Base-by-base conservation (phyloP, 208 protist genomes). In the Lotmaria passim region DNA sequence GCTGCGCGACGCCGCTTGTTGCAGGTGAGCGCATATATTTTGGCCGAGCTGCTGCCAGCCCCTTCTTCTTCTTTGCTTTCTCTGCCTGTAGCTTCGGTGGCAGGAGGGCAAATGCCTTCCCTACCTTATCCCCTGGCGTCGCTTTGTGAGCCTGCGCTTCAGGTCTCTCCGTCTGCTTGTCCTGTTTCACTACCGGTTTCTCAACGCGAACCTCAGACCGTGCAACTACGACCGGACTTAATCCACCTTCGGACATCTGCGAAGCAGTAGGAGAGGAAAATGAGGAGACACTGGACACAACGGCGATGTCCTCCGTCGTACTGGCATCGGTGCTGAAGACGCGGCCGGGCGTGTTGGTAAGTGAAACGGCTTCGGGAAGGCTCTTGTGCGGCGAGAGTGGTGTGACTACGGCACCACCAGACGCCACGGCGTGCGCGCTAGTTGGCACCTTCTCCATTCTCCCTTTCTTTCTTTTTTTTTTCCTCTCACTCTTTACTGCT, bases 291-390 rank as follows among this genome's bases (percentile, higher is more conserved):
- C 23, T 41, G 10, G 14, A 17, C 6, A 38, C 17, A 17, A 34
- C 41, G 14, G 2, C 59, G 4, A 39, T 30, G 28, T 38, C 28
- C 28, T 65, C 69, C 31, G 59, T 44, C 0, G 33, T 23, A 26
- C 64, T 78, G 10, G 21, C 72, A 4, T 66, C 72, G 23, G 2
- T 30, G n/a, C 33, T 43, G 10, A 59, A 59, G 26, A 61, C 33
- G 5, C 36, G 41, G 24, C 43, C 33, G 0, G 64, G 64, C 0
- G 60, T 79, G 48, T 47, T 53, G 36, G 19, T 34, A 31, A 79
- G 67, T 15, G 73, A 79, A 8, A 79, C 69, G 23, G 73, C 58
- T n/a, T 79, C 73, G 1, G 73, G 73, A 1, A 79, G 66, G 31
- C 24, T 57, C 19, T 79, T 78, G 64, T 19, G 1, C 6, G 5